Conservation (phyloP, 495 filamentous ascomycete species). For the Lindgomyces ingoldianus region DNA sequence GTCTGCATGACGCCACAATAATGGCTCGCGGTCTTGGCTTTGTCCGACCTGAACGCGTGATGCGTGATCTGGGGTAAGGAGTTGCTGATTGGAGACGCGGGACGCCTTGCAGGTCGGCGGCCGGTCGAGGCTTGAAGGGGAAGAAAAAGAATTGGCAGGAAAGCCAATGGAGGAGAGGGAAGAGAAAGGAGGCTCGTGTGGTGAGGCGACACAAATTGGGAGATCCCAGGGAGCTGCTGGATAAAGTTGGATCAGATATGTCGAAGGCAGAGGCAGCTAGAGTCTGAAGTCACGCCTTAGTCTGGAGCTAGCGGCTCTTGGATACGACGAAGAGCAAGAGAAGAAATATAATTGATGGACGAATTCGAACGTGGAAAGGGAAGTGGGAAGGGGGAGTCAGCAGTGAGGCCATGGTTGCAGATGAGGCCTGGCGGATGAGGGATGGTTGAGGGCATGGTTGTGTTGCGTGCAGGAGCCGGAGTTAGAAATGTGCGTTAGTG, state of each 20-base stretch:
- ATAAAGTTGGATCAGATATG: too few relatives aligned
- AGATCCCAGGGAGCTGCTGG: too few relatives aligned
- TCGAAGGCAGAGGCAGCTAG: background rate
- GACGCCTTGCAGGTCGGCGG: background rate
- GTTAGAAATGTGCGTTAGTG: background rate
- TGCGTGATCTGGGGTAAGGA: constrained; percentile 3
- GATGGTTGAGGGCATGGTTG: too few relatives aligned
- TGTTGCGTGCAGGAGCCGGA: too few relatives aligned
- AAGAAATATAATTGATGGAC: background rate
- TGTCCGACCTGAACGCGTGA: constrained; percentile 8
- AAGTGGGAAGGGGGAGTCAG: background rate
- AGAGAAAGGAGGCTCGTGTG: background rate
- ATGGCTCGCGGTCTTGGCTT: background rate
- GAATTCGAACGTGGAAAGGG: background rate
- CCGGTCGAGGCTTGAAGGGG: background rate
- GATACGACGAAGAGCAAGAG: background rate
- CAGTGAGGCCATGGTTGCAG: background rate
- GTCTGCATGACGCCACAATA: constrained; percentile 8
- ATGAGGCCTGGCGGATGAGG: background rate
- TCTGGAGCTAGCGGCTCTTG: background rate
- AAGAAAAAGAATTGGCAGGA: background rate
- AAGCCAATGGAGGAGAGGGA: background rate
- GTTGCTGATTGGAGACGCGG: background rate
- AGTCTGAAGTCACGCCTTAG: background rate
- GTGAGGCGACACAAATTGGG: background rate